Base-by-base conservation (phyloP, 164 flowering plant genomes). In the Tetrastigma voinierianum region DNA sequence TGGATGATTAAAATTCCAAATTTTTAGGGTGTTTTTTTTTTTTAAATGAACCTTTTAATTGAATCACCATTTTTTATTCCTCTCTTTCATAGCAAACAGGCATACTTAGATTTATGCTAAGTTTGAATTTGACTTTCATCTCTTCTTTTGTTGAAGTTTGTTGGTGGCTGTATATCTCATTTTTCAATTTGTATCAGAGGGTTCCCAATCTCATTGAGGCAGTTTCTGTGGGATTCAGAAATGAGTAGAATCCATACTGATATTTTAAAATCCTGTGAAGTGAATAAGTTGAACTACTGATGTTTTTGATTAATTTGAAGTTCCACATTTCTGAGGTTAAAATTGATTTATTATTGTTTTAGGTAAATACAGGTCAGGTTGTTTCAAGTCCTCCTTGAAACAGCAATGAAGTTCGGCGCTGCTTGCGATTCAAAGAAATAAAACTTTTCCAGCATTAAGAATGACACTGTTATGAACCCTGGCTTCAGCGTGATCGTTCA, bases 381-480 rank as follows among this genome's bases (percentile, higher is more conserved):
- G 74, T 70, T 65, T 70, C 74, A 64, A 43, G 65, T 52, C 74
- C 74, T 7, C 74, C n/a, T n/a, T 6, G 74, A 70, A 24, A n/a
- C n/a, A n/a, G n/a, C n/a, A n/a, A n/a, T n/a, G n/a, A 69, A 70
- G 46, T 70, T 70, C 46, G 65, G 65, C 23, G 74, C 74, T 23
- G 74, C 74, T 18, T 52, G 65, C 74, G n/a, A n/a, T n/a, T n/a
- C n/a, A n/a, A 13, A 69, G 69, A 6, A 70, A 70, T 14, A 59
- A 58, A 23, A 65, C 74, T n/a, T 70, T 64, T 70, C 60, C 74
- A 65, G 43, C 19, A 15, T 70, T 69, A 69, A 21, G 64, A n/a
- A 58, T 51, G 59, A 70, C 74, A 10, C 74, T 69, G 18, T 14
- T 70, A 13, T 51, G 64, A 7, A 51, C 68, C 53, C n/a, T n/a